phyloP scores from a whole-genome alignment of 257 asterid genomes.

The Sherardia arvensis region DNA sequence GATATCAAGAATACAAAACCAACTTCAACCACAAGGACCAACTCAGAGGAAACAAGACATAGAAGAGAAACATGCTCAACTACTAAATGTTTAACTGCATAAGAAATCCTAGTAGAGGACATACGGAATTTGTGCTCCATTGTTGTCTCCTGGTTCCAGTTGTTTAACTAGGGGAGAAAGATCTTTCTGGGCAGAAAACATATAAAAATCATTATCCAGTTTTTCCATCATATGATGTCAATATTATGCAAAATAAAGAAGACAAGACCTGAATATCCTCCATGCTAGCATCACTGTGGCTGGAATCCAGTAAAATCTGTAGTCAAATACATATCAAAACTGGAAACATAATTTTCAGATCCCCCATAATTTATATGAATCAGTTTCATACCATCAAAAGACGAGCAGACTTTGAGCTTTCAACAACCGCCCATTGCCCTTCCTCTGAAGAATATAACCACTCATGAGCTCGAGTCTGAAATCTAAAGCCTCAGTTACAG shows the following conservation, averaged over 20 bases:
- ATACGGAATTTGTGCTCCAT: conserved; percentile 70
- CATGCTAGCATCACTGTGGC: conserved; percentile 47
- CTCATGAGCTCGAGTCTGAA: conserved; percentile 78
- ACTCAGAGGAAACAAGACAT: background rate
- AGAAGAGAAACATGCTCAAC: background rate
- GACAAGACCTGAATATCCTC: conserved; percentile 70
- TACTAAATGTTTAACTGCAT: conserved; percentile 3
- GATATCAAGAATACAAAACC: background rate
- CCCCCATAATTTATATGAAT: background rate
- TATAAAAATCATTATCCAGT: conserved; percentile 10
- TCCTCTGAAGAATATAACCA: conserved; percentile 90
- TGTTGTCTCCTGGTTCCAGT: conserved; percentile 43
- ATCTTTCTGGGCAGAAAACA: conserved; percentile 40
- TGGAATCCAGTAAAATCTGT: conserved; percentile 69
- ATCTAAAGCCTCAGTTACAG: conserved; percentile 34
- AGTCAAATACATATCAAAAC: background rate
- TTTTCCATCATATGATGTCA: conserved; percentile 7
- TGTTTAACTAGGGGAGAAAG: conserved; percentile 88
- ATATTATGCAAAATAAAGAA: conserved; percentile 12
- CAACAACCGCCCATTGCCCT: conserved; percentile 88
- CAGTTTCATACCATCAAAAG: conserved; percentile 50
- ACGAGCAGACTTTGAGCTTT: conserved; percentile 75
- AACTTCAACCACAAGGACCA: conserved; percentile 1
- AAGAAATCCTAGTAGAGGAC: conserved; percentile 19
- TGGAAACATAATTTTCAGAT: background rate